Conservation (phyloP, 1,284 basidiomycete genomes). For the Fomitopsis schrenkii region DNA sequence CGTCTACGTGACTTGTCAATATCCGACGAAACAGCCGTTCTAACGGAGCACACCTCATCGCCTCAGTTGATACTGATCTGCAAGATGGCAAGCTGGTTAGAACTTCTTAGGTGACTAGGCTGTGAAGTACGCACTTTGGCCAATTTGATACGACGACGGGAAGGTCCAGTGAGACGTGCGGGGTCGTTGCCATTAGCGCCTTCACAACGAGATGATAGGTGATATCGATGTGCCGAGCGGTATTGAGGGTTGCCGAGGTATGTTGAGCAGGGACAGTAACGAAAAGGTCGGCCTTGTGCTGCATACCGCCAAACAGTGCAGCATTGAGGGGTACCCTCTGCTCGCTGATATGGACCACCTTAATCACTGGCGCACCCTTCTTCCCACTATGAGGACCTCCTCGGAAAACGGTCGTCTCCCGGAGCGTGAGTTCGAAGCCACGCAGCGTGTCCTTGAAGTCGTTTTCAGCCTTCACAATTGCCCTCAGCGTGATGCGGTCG, state of each 20-base stretch:
- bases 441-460: constrained; percentile 62
- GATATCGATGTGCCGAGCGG: constrained; percentile 78
- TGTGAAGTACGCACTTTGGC: constrained; percentile 49
- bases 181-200: constrained; percentile 67
- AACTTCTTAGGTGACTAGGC: neutral
- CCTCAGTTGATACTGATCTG: constrained; percentile 62
- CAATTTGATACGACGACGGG: constrained; percentile 79
- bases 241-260: constrained; percentile 70
- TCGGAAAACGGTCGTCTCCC: constrained; percentile 69
- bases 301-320: constrained; percentile 64
- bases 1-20: constrained; percentile 38
- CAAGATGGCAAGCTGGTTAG: constrained; percentile 8
- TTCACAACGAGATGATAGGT: constrained; percentile 74
- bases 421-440: constrained; percentile 75
- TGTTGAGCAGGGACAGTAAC: constrained; percentile 67
- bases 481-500: constrained; percentile 71
- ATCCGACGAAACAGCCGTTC: neutral
- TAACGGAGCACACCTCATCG: constrained; percentile 45
- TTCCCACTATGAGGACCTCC: constrained; percentile 52
- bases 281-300: constrained; percentile 65
- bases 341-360: constrained; percentile 51
- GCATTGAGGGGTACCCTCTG: constrained; percentile 69
- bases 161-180: constrained; percentile 64
- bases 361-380: constrained; percentile 53
- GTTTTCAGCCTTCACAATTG: constrained; percentile 67